Conservation (phyloP, 2,329 filamentous ascomycete genomes). For the Fonsecaea pugnacius region DNA sequence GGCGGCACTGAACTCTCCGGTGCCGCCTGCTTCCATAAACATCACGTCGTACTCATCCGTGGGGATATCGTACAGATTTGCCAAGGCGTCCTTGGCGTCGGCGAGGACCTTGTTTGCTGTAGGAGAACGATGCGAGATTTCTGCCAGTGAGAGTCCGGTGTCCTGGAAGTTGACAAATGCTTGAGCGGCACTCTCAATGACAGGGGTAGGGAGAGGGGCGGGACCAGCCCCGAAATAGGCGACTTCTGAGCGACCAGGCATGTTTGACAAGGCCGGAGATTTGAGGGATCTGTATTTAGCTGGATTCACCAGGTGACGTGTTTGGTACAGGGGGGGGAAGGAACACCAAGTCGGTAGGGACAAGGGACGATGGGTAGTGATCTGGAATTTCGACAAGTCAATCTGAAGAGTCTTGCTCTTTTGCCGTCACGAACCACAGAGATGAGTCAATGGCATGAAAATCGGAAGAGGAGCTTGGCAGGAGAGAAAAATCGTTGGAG, state of each 20-base stretch:
- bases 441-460: constrained; percentile 18
- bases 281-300: background rate
- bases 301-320: background rate
- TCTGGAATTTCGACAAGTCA: background rate
- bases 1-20: constrained; percentile 80
- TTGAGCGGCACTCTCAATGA: constrained; percentile 75
- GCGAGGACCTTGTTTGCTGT: constrained; percentile 79
- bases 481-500: constrained; percentile 16
- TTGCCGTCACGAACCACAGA: background rate
- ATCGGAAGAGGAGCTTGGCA: constrained; percentile 15
- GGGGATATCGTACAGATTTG: constrained; percentile 77
- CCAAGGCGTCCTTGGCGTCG: constrained; percentile 74
- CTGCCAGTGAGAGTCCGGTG: constrained; percentile 82
- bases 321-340: background rate
- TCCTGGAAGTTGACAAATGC: constrained; percentile 81
- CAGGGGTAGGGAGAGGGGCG: constrained; percentile 78
- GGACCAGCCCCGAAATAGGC: constrained; percentile 91
- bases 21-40: constrained; percentile 86
- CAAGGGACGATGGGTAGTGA: background rate
- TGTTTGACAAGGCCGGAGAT: constrained; percentile 41
- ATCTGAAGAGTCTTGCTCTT: background rate
- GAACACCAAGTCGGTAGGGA: background rate
- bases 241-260: constrained; percentile 75
- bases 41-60: constrained; percentile 79
- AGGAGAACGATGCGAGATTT: constrained; percentile 85